These are phyloP conservation scores for Microbotryum violaceum DNA, from an alignment of 1,284 basidiomycete species.

Conservation along the genomic window DNA sequence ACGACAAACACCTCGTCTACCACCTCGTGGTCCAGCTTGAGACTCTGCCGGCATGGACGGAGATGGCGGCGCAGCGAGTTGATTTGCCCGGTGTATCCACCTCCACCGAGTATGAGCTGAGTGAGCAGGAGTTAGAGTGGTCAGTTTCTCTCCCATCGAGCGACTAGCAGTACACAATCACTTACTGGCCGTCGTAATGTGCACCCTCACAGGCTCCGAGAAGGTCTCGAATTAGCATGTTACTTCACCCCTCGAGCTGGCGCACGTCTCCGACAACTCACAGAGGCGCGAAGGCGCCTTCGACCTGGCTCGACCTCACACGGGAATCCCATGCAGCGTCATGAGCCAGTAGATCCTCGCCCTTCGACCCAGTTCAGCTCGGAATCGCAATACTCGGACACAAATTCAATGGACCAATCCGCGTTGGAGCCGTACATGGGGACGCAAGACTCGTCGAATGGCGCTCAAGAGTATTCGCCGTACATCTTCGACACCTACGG, in stretches of 20 bases:
- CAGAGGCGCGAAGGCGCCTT: not conserved
- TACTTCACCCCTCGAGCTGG: conserved; percentile 26
- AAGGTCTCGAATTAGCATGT: conserved; percentile 20
- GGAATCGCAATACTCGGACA: not conserved
- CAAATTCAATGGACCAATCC: not conserved
- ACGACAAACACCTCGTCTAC: conserved; percentile 30
- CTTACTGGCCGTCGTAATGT: too few species aligned
- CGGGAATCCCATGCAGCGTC: not conserved
- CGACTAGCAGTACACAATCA: too few species aligned
- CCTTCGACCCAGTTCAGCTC: not conserved
- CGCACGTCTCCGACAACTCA: conserved; percentile 10
- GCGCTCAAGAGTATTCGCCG: not conserved
- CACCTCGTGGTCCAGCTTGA: conserved; percentile 28
- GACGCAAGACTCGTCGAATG: too few species aligned
- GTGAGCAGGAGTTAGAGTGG: conserved; percentile 25
- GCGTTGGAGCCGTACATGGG: not conserved
- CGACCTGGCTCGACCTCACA: not conserved
- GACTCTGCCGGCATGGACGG: conserved; percentile 18
- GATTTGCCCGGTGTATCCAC: conserved; percentile 9
- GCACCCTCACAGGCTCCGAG: conserved; percentile 11
- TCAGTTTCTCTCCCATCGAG: not conserved
- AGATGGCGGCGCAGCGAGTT: conserved; percentile 13
- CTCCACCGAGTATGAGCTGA: conserved; percentile 22
- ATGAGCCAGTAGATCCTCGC: not conserved
- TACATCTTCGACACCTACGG: conserved; percentile 1